Evolutionary conservation across 257 asterid species (phyloP), one percentile per base, ranked within the genome.

Genomic region (Ajuga chamaepitys): DNA sequence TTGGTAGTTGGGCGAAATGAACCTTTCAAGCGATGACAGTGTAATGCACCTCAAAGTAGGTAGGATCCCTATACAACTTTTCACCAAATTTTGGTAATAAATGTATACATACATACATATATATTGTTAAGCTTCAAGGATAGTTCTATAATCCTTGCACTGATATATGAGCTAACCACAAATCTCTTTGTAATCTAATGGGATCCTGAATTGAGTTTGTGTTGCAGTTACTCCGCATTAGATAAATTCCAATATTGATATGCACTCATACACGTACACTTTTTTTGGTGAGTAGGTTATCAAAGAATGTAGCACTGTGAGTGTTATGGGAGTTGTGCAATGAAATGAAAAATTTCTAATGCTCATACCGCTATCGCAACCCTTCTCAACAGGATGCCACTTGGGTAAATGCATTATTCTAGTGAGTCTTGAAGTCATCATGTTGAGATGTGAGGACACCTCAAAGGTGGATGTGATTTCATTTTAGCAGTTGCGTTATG

Each of bases 271-370:
- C 3, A 8, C 7, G 13, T n/a, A 22, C 25, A 8, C 28, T n/a
- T 59, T 17, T 24, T 58, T 37, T 10, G 70, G 50, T 40, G 2
- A 21, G 55, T 74, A 79, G 88, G 74, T 82, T 71, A 80, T 85
- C 72, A 82, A 82, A 78, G 91, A 85, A 76, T 88, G 91, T 46
- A 85, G 86, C 76, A 82, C 88, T 0, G 91, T 85, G n/a, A 82
- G 86, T 12, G 83, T 85, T 12, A 85, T 85, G 88, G 91, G 91
- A 38, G 91, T 85, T 2, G 91, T 85, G 77, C 91, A 82, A 58
- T 74, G 91, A 42, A 82, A 85, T n/a, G 88, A 85, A 32, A 85
- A 78, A 11, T 88, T 85, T 18, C 51, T 85, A 62, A 85, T 85
- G 91, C 82, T 85, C 4, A 84, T 85, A 30, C 91, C 91, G 9